Conservation (phyloP, 768 basidiomycete species). For the Trametopsis cervina region DNA sequence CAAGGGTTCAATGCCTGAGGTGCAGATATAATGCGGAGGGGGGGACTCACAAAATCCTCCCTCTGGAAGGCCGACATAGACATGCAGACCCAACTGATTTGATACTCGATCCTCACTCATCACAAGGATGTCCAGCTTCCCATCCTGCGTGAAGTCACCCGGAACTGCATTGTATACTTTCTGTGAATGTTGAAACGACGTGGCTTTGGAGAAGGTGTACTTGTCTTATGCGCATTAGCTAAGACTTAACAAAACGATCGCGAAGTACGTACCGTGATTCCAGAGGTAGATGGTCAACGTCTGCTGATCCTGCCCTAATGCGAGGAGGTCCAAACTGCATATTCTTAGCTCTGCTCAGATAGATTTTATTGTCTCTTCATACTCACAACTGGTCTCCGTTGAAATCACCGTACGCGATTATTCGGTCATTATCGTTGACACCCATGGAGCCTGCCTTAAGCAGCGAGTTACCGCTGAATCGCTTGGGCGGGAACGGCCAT, state of each 20-base stretch:
- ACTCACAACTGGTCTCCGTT: slow-evolving; percentile 93
- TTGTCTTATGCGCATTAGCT: slow-evolving; percentile 33
- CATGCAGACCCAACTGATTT: slow-evolving; percentile 52
- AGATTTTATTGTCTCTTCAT: no score
- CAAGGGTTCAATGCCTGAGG: no score
- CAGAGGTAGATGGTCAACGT: slow-evolving; percentile 74
- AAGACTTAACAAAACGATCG: not conserved
- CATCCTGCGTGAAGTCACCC: slow-evolving; percentile 90
- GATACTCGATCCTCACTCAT: slow-evolving; percentile 57
- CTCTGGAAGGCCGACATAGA: slow-evolving; percentile 59
- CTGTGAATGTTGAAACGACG: slow-evolving; percentile 45
- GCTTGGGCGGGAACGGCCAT: slow-evolving; percentile 88
- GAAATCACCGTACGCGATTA: slow-evolving; percentile 92
- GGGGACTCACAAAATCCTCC: slow-evolving; percentile 58
- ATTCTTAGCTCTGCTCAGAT: not conserved
- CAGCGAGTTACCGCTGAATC: slow-evolving; percentile 77
- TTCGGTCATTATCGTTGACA: slow-evolving; percentile 58
- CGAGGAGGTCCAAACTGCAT: slow-evolving; percentile 70
- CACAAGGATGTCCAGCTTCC: slow-evolving; percentile 83
- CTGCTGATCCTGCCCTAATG: slow-evolving; percentile 69
- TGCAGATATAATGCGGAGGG: not conserved
- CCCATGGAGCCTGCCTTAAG: slow-evolving; percentile 78
- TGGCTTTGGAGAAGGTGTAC: slow-evolving; percentile 47
- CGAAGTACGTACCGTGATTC: slow-evolving; percentile 61
- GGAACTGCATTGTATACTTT: slow-evolving; percentile 80